Conservation (phyloP, 352 stramenopile species). For the Peronospora farinosa region DNA sequence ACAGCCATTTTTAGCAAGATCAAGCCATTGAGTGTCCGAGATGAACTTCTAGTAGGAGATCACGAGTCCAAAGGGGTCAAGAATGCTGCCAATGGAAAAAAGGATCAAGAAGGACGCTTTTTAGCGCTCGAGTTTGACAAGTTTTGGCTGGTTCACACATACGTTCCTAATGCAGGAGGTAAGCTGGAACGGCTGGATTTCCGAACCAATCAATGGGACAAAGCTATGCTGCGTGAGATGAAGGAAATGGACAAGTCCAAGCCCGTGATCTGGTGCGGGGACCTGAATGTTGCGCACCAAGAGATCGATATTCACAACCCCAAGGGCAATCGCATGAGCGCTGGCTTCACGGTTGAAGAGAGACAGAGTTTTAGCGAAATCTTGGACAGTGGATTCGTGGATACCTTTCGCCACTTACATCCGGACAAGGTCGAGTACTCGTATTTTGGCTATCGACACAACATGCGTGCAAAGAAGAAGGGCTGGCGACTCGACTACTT, state of each 20-base stretch:
- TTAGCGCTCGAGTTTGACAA: slow-evolving; percentile 62
- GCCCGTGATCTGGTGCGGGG: slow-evolving; percentile 78
- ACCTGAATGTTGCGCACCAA: slow-evolving; percentile 82
- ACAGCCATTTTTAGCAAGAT: slow-evolving; percentile 70
- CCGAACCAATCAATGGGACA: slow-evolving; percentile 72
- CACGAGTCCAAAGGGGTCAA: slow-evolving; percentile 29
- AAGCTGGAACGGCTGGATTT: slow-evolving; percentile 72
- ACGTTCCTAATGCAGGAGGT: slow-evolving; percentile 68
- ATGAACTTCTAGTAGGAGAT: slow-evolving; percentile 49
- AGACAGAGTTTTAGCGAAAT: slow-evolving; percentile 66
- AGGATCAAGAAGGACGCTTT: slow-evolving; percentile 75
- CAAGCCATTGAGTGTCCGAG: slow-evolving; percentile 61
- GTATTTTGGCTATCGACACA: slow-evolving; percentile 81
- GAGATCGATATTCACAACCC: slow-evolving; percentile 87
- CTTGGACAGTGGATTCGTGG: slow-evolving; percentile 58
- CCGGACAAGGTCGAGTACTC: slow-evolving; percentile 62
- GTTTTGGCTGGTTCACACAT: slow-evolving; percentile 85
- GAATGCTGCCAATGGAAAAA: slow-evolving; percentile 25
- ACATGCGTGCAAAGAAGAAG: slow-evolving; percentile 74
- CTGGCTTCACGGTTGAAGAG: slow-evolving; percentile 76
- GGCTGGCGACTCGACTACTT: slow-evolving; percentile 87
- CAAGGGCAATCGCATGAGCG: slow-evolving; percentile 68
- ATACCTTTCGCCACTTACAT: slow-evolving; percentile 65
- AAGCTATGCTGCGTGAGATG: slow-evolving; percentile 61
- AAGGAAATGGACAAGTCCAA: slow-evolving; percentile 68